Evolutionary conservation across 2,329 filamentous ascomycete genomes (phyloP), one percentile per base, ranked within the genome.

Genomic region (Penicillium thymicola): DNA sequence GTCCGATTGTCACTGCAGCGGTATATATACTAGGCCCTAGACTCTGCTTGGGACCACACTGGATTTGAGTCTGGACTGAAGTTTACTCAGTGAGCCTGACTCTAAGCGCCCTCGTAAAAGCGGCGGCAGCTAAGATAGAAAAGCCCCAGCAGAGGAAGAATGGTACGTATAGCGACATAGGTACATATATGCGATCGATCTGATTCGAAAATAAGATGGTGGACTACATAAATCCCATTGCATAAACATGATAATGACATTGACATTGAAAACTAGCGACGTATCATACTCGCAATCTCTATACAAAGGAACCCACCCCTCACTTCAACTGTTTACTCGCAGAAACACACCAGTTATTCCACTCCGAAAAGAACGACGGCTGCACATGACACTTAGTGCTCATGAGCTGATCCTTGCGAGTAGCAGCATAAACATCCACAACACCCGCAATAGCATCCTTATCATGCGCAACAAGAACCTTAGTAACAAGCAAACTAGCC

Each of bases 291-390:
- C 28, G 37, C 38, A 44, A 30, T 30, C 45, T 54, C 13, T 51
- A 40, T 41, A 49, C 38, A 51, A 47, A 37, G 40, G 16, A 28
- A 32, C 3, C 4, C 11, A 30, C 6, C 23, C 18, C 28, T 37
- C 41, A 61, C 65, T 76, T 76, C 61, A 75, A 64, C 65, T 72
- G 71, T 67, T 75, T 75, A 23, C 75, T 73, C n/a, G 72, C 72
- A 23, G 74, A 73, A 45, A 76, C 73, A 67, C 82, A 86, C 89
- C 89, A 92, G 67, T 90, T 89, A 61, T 86, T 80, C 87, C 87
- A 91, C 59, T 90, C 87, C 2, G 79, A 79, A 65, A 90, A 89
- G 72, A 91, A 88, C 0, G 79, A 79, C 23, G 82, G 79, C 72
- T 87, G 85, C 45, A 89, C 78, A 72, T 81, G 82, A 42, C 79